Evolutionary conservation across 352 stramenopile genomes (phyloP).

Genomic region (Globisporangium ultimum): DNA sequence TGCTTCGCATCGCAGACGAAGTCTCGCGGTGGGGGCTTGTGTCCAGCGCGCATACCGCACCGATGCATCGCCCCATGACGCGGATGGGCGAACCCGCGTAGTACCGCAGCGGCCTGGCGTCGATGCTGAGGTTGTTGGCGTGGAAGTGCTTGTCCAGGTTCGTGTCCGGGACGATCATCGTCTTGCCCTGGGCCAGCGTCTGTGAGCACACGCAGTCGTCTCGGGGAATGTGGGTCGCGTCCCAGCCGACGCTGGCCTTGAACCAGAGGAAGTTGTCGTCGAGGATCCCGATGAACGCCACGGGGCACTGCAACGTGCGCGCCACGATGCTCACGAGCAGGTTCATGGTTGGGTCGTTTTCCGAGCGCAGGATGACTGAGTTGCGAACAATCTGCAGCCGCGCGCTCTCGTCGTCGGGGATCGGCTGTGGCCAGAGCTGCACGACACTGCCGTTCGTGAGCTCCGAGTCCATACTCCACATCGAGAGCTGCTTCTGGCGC

Average conservation of each 20-base stretch:
- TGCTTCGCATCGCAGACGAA: slow-evolving; percentile 56
- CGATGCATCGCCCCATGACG: slow-evolving; percentile 58
- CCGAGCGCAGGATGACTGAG: slow-evolving; percentile 39
- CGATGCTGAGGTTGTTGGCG: slow-evolving; percentile 42
- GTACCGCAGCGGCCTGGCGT: slow-evolving; percentile 44
- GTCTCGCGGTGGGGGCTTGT: slow-evolving; percentile 41
- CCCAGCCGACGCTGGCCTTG: slow-evolving; percentile 67
- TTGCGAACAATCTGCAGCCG: slow-evolving; percentile 48
- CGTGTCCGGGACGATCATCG: slow-evolving; percentile 63
- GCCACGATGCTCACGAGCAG: slow-evolving; percentile 68
- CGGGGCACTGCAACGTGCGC: slow-evolving; percentile 58
- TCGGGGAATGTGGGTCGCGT: slow-evolving; percentile 45
- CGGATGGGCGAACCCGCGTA: slow-evolving; percentile 61
- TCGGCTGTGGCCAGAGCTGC: slow-evolving; percentile 56
- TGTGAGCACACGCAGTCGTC: slow-evolving; percentile 56
- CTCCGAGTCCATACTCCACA: slow-evolving; percentile 59
- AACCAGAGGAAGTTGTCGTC: slow-evolving; percentile 53
- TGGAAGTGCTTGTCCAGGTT: slow-evolving; percentile 69
- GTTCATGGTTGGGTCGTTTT: slow-evolving; percentile 72
- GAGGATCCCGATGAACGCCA: slow-evolving; percentile 68
- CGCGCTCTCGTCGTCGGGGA: slow-evolving; percentile 42
- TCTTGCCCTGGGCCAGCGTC: slow-evolving; percentile 40
- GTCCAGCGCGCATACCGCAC: slow-evolving; percentile 66
- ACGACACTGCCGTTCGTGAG: slow-evolving; percentile 59
- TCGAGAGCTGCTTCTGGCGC: slow-evolving; percentile 39